Base-by-base conservation (phyloP, 495 filamentous ascomycete genomes). In the Aspergillus funiculosus region DNA sequence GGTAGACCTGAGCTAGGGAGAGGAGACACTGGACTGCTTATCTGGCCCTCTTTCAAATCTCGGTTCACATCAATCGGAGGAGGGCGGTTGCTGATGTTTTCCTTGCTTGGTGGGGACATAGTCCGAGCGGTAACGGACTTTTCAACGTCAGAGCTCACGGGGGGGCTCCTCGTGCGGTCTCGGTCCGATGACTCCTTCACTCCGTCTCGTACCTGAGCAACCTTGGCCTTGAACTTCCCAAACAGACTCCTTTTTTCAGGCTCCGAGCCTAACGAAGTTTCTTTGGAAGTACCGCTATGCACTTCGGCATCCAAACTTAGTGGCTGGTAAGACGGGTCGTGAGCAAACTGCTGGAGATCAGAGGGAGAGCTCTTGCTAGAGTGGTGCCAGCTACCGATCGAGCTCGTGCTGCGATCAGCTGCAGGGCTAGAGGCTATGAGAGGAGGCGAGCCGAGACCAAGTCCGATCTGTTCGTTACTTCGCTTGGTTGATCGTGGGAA, bases 151-250 rank as follows among this genome's bases (percentile, higher is more conserved):
- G 58, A 62, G 4, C 53, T 61, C 8, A 65, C 68, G 8, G 54
- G 47, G 25, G 79, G 79, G 48, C 75, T 82, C 51, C 76, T 76
- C 11, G 76, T 70, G 11, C 77, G 59, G 34, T 75, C 72, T 32
- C 74, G 72, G 46, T 81, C 76, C 20, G 63, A 71, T 37, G 48
- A 39, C 19, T 86, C 82, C 59, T 82, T 80, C 1, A 64, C 74
- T 6, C 76, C 79, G 49, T 88, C 83, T 48, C 82, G 87, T 19
- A 81, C 78, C 53, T 89, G 86, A 13, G 83, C 77, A 29, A 92
- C 80, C 65, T 92, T 94, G 50, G 80, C 83, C 58, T 86, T 86
- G 52, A 95, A 77, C 77, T 90, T 94, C 11, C 80, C 82, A 37
- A 94, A 74, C 4, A 88, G 74, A n/a, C 86, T 84, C 50, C 80